Evolutionary conservation across 163 green algal species (phyloP), one percentile per base, ranked within the genome.

Genomic region (Prototheca wickerhamii): DNA sequence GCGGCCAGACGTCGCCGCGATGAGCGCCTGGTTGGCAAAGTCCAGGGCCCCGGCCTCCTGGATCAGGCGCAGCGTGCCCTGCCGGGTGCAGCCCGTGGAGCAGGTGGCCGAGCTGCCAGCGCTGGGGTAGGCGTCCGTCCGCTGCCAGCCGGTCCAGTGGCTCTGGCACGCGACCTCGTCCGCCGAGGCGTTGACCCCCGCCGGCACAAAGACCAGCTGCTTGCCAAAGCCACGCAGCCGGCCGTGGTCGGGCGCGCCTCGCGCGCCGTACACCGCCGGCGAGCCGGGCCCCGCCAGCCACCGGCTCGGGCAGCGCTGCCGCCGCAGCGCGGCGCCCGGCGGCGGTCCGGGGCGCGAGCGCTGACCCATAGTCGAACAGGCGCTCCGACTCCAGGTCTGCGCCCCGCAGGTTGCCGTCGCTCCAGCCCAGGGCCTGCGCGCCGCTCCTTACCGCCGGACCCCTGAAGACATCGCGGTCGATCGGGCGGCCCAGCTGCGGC

Each of bases 381-480:
- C 64, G 60, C 64, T 77, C 71, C 4, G 71, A 52, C n/a, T 77
- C 64, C 5, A 67, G 35, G 20, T 77, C 70, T 28, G 37, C 44
- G 2, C 20, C 20, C 55, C 68, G 32, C 34, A 51, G 30, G 30
- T 76, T 65, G 3, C 51, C 63, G 4, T 43, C 51, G 2, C 6
- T 20, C 66, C 66, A 72, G 4, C 66, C 66, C 51, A 67, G 52
- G 6, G 28, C 34, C 0, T 33, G 29, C 0, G 65, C 65, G 35
- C 61, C 57, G 21, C 18, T 4, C 20, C 2, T 4, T 10, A 54
- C 25, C 1, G 34, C 42, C 0, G 23, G 1, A 23, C 29, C 35
- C 10, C 58, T 46, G 35, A 57, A 71, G 18, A 25, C 4, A 0
- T 4, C 28, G 8, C 53, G 26, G 35, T 46, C 32, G 37, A 71